Base-by-base conservation (phyloP, 108 stramenopile species). In the Skeletonema menzelii region DNA sequence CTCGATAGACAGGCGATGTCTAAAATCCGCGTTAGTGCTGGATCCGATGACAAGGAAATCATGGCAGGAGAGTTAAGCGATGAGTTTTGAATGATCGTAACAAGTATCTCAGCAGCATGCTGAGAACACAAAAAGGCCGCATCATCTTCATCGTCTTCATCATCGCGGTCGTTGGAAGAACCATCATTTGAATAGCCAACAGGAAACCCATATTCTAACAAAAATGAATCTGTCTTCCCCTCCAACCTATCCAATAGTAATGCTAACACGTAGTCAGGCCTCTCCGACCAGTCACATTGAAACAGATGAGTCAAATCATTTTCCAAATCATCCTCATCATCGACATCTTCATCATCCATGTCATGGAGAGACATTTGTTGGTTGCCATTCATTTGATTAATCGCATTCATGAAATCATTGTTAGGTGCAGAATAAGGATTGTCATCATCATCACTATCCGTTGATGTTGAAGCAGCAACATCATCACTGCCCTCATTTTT, bases 41-140 rank as follows among this genome's bases (percentile, higher is more conserved):
- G 87, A 37, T 87, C 80, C 12, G 85, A 65, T 14, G 94, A 87
- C 38, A 95, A 59, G 10, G 64, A 61, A 17, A 76, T 80, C 67
- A 93, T 77, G 4, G 80, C 82, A 47, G 76, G 76, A 32, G 91
- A 87, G 34, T 80, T 80, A 27, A 95, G 78, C 10, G 88, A 76
- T 14, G 94, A 91, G 56, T 91, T 91, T 59, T 95, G 94, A 65
- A 95, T 91, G 27, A 95, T 85, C 15, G 90, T 86, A 31, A 91
- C 88, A 26, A 95, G 82, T 42, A 92, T 90, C 72, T 95, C 91
- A 8, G 91, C 88, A 0, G 91, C 87, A 70, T 95, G 87, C 57
- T 87, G 90, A 11, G 86, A 67, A 69, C 72, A 73, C 34, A 59
- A 64, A 1, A 80, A 46, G 4, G 62, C 34, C 3, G 47, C 63